Conservation (phyloP, 768 basidiomycete genomes). For the Russula ochroleuca region DNA sequence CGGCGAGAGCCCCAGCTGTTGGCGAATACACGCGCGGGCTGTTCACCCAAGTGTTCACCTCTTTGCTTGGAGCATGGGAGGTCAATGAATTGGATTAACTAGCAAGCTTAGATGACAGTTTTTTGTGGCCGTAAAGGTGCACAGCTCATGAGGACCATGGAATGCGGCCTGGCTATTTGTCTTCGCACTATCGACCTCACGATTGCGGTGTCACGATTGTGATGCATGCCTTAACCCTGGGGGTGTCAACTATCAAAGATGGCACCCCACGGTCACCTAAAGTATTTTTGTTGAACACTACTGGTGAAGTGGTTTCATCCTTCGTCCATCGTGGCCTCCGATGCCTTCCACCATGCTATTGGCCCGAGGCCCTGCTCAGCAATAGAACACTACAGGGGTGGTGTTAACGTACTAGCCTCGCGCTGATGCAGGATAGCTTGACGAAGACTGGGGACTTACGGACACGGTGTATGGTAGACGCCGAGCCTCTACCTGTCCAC, state of each 20-base stretch:
- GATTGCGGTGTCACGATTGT: too few species aligned
- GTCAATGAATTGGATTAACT: not conserved
- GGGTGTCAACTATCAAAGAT: too few species aligned
- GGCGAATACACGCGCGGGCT: not conserved
- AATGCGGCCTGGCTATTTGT: too few species aligned
- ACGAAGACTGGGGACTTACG: conserved; percentile 40
- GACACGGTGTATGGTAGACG: conserved; percentile 65
- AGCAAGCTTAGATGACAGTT: not conserved
- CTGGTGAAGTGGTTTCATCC: conserved; percentile 29
- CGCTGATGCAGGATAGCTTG: not conserved
- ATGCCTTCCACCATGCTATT: conserved; percentile 66
- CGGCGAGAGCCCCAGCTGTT: not conserved
- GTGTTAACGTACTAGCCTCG: not conserved
- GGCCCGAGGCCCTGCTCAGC: conserved; percentile 80
- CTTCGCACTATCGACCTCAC: too few species aligned
- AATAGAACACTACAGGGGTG: conserved; percentile 60
- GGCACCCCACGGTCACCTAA: not conserved
- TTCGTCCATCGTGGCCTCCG: conserved; percentile 41
- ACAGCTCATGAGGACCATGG: not conserved
- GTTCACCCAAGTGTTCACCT: not conserved
- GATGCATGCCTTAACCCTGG: too few species aligned
- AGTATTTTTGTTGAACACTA: not conserved
- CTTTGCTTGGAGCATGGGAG: not conserved
- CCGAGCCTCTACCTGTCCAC: conserved; percentile 46
- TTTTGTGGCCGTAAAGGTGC: not conserved